Evolutionary conservation across 768 basidiomycete species (phyloP).

Genomic region (Tricholoma sp.): DNA sequence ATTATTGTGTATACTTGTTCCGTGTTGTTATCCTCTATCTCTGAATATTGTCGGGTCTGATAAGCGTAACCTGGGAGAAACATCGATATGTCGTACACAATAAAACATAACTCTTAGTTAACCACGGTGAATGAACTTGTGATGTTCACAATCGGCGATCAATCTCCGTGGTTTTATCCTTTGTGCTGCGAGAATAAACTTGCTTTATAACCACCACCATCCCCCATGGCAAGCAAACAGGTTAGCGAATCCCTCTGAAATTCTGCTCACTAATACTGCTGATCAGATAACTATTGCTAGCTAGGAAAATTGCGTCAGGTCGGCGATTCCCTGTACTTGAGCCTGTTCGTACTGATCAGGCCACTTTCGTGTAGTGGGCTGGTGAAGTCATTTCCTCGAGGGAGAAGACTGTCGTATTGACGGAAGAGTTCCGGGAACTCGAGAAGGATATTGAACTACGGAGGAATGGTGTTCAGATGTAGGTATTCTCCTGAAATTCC

Average conservation of each 20-base stretch:
- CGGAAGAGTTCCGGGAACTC: constrained; percentile 75
- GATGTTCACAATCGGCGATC: constrained; percentile 1
- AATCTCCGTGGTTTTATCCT: background rate
- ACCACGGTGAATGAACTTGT: too few species aligned
- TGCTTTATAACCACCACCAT: constrained; percentile 6
- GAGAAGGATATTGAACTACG: constrained; percentile 83
- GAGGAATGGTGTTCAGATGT: constrained; percentile 70
- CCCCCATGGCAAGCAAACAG: constrained; percentile 62
- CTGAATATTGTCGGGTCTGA: background rate
- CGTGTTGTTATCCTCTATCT: constrained; percentile 1
- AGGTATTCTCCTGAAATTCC: constrained; percentile 21
- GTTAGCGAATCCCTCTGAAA: constrained; percentile 25
- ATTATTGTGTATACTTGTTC: background rate
- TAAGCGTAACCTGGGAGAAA: background rate
- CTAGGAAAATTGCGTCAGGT: constrained; percentile 79
- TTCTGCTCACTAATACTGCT: background rate
- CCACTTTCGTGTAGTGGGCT: constrained; percentile 62
- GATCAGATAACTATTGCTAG: constrained; percentile 29
- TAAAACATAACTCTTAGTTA: too few species aligned
- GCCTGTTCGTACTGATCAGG: constrained; percentile 19
- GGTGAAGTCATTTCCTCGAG: constrained; percentile 83
- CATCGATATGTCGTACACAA: too few species aligned
- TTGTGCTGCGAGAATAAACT: constrained; percentile 2
- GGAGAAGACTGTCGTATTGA: constrained; percentile 65
- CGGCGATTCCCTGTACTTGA: constrained; percentile 7